A percentile compares a stretch with the other conserved stretches of the same genome.
These are phyloP conservation scores for Solanum appendiculatum DNA, from an alignment of 257 asterid species.

Conservation along the genomic window DNA sequence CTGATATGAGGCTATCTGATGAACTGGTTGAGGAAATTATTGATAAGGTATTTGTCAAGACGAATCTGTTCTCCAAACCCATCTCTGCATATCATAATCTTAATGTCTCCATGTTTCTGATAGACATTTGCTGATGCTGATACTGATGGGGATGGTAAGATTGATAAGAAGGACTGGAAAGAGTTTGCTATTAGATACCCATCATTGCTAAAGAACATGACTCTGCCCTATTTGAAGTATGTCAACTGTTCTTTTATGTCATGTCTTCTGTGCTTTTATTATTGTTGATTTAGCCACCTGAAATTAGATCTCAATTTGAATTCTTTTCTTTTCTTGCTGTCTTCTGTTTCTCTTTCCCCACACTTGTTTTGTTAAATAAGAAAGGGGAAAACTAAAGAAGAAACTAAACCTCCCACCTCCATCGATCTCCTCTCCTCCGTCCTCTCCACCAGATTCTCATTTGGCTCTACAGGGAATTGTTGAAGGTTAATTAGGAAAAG, in stretches of 20 bases:
- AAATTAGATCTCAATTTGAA: neutral
- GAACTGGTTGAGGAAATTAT: slow-evolving; percentile 64
- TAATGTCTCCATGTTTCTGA: neutral
- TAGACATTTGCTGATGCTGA: slow-evolving; percentile 87
- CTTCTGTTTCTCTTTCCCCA: neutral
- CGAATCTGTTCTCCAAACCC: neutral
- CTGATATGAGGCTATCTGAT: slow-evolving; percentile 46
- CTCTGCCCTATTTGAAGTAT: slow-evolving; percentile 76
- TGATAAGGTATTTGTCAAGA: slow-evolving; percentile 37
- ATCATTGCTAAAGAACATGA: slow-evolving; percentile 83
- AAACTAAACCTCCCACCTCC: neutral
- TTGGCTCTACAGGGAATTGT: neutral
- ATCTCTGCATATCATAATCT: neutral
- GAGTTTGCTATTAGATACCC: slow-evolving; percentile 51
- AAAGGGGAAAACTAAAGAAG: neutral
- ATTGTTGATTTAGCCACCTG: neutral
- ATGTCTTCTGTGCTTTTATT: neutral
- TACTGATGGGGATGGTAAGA: slow-evolving; percentile 65
- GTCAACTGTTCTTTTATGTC: neutral
- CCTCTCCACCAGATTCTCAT: neutral
- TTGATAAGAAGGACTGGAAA: slow-evolving; percentile 72
- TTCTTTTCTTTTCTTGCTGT: neutral
- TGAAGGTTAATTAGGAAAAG: neutral
- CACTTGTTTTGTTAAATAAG: neutral
- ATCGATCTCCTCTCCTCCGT: neutral